Evolutionary conservation across 2,329 filamentous ascomycete species (phyloP).

Genomic region (Hymenoscyphus salicellus): DNA sequence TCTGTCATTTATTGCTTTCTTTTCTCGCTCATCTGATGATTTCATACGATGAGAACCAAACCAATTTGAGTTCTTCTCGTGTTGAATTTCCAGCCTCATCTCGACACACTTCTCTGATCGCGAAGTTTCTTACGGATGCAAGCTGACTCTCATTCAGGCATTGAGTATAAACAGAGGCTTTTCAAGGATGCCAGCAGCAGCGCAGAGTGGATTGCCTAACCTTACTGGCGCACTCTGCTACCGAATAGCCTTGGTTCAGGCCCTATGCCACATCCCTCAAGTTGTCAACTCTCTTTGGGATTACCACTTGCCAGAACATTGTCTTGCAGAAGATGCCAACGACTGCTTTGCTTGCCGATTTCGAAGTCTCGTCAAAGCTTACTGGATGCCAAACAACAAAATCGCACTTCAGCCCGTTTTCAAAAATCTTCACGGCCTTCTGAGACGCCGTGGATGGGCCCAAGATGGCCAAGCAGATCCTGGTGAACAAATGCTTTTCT

Average conservation of each 20-base stretch:
- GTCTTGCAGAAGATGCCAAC: conserved; percentile 11
- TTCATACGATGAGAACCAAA: neutral
- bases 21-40: neutral
- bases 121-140: neutral
- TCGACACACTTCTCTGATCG: neutral
- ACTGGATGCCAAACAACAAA: conserved; percentile 16
- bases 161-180: conserved; percentile 17
- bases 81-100: neutral
- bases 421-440: conserved; percentile 10
- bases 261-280: conserved; percentile 35
- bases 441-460: conserved; percentile 24
- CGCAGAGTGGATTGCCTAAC: conserved; percentile 33
- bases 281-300: conserved; percentile 35
- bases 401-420: conserved; percentile 6
- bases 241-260: conserved; percentile 35
- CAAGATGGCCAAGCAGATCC: conserved; percentile 33
- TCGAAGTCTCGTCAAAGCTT: conserved; percentile 12
- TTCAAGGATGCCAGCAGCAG: conserved; percentile 22
- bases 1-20: neutral
- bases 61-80: neutral
- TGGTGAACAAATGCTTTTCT: conserved; percentile 33
- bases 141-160: conserved; percentile 17
- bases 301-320: conserved; percentile 26
- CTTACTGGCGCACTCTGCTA: conserved; percentile 34
- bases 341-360: conserved; percentile 12